Percentiles rank a stretch among this genome's conserved stretches.
Conservation (phyloP, 352 stramenopile species). For the Saprolegnia diclina region DNA sequence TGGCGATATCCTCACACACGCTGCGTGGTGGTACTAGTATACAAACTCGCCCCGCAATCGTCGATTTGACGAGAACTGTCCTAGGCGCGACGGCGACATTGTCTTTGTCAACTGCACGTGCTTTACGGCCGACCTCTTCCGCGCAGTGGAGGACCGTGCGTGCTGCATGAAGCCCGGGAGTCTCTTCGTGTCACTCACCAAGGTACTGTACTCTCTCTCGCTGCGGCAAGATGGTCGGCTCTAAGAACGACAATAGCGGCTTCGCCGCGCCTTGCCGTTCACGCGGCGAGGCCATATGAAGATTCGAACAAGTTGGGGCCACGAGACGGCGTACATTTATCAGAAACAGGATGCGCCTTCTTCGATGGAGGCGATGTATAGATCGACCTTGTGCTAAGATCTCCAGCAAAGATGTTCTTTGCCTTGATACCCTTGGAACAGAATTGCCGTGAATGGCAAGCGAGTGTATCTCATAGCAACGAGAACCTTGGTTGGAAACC, state of each 20-base stretch:
- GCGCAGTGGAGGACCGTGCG: neutral
- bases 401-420: no score
- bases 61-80: neutral
- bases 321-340: neutral
- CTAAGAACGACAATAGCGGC: neutral
- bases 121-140: constrained; percentile 9
- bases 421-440: no score
- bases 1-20: constrained; percentile 8
- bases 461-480: no score
- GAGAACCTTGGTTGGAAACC: no score
- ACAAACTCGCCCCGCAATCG: neutral
- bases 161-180: neutral
- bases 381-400: no score
- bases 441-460: no score
- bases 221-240: neutral
- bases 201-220: neutral
- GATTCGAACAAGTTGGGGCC: constrained; percentile 2
- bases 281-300: neutral
- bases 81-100: constrained; percentile 8
- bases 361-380: no score
- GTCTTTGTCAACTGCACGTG: constrained; percentile 25
- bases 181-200: constrained; percentile 15
- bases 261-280: neutral
- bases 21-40: constrained; percentile 27
- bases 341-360: neutral